Conservation (phyloP, 1,284 basidiomycete species). For the Phaffia rhodozyma region DNA sequence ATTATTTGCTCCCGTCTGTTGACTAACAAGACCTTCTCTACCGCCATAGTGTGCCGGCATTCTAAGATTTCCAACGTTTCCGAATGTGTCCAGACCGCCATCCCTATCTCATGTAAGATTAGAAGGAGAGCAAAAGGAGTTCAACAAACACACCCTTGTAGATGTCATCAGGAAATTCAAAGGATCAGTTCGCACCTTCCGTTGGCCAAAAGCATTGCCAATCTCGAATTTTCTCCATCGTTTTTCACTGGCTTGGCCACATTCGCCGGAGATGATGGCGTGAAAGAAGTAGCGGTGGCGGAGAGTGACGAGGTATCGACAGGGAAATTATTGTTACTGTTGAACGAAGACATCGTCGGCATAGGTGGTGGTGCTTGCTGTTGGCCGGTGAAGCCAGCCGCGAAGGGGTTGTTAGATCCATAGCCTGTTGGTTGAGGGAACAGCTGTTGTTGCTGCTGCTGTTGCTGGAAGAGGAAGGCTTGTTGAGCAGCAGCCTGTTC, state of each 20-base stretch:
- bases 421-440: slow-evolving; percentile 47
- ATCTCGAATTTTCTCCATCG: slow-evolving; percentile 59
- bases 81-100: slow-evolving; percentile 87
- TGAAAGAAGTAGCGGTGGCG: slow-evolving; percentile 21
- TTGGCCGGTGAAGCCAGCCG: slow-evolving; percentile 33
- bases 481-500: slow-evolving; percentile 26
- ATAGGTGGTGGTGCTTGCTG: slow-evolving; percentile 35
- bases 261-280: slow-evolving; percentile 27
- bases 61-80: slow-evolving; percentile 68
- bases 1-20: slow-evolving; percentile 58
- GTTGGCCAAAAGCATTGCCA: slow-evolving; percentile 70
- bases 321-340: slow-evolving; percentile 19
- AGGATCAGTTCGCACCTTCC: slow-evolving; percentile 31
- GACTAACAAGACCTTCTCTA: slow-evolving; percentile 45
- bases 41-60: slow-evolving; percentile 33
- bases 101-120: slow-evolving; percentile 37
- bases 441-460: slow-evolving; percentile 39
- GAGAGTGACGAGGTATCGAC: slow-evolving; percentile 10
- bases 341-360: slow-evolving; percentile 24
- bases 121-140: neutral
- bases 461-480: slow-evolving; percentile 51
- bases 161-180: too few species aligned
- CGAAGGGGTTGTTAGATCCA: slow-evolving; percentile 93
- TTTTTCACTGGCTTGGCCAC: slow-evolving; percentile 30
- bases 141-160: neutral